These are phyloP conservation scores for Lolium rigidum DNA, from an alignment of 176 grass and related monocot species.

Conservation along the genomic window DNA sequence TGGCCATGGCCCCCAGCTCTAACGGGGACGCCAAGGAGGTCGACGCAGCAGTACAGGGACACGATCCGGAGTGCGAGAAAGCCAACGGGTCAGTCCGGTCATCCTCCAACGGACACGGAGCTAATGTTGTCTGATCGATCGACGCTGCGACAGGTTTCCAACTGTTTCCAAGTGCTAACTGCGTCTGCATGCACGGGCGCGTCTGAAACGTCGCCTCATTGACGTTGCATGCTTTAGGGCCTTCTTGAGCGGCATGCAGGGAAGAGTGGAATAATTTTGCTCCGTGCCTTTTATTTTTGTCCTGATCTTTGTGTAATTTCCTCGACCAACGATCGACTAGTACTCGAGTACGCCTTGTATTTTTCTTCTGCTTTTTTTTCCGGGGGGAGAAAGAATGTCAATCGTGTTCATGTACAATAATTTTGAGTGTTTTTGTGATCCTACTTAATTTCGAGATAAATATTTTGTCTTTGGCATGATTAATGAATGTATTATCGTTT, in stretches of 20 bases:
- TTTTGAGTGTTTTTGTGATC: too few species aligned
- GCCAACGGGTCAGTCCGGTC: slow-evolving; percentile 44
- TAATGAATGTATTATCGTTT: too few species aligned
- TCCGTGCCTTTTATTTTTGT: slow-evolving; percentile 39
- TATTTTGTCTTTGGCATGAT: too few species aligned
- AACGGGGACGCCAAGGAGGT: slow-evolving; percentile 42
- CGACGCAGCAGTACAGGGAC: background rate
- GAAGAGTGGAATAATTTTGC: slow-evolving; percentile 69
- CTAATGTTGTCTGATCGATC: slow-evolving; percentile 44
- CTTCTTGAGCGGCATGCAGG: slow-evolving; percentile 30
- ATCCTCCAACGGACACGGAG: slow-evolving; percentile 53
- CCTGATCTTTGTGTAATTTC: slow-evolving; percentile 38
- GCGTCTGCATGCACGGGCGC: background rate
- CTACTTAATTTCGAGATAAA: too few species aligned
- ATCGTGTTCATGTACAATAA: background rate
- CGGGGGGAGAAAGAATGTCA: slow-evolving; percentile 10
- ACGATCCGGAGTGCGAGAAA: slow-evolving; percentile 57
- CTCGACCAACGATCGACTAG: background rate
- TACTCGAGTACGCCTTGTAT: slow-evolving; percentile 25
- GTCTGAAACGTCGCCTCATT: slow-evolving; percentile 34
- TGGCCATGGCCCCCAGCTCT: slow-evolving; percentile 33
- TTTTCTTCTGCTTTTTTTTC: slow-evolving; percentile 21
- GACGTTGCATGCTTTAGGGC: slow-evolving; percentile 46
- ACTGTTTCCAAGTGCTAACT: slow-evolving; percentile 43
- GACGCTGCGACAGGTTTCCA: slow-evolving; percentile 4